Evolutionary conservation across 2,329 filamentous ascomycete species (phyloP).

Genomic region (Rutstroemia sp.): DNA sequence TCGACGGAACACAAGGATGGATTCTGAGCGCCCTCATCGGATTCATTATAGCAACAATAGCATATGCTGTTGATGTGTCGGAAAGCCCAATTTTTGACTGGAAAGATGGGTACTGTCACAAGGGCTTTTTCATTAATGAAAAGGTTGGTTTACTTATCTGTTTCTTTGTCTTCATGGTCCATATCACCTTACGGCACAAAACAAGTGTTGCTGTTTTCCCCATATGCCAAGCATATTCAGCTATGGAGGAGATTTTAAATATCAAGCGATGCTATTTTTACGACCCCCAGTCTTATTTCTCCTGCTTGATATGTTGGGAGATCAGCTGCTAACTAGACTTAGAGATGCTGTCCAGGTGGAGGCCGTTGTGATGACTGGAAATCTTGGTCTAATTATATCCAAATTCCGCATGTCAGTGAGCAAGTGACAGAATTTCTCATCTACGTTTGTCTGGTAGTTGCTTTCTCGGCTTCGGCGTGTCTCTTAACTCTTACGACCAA

Average conservation of each 20-base stretch:
- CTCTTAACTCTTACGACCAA: constrained; percentile 82
- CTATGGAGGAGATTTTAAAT: neutral
- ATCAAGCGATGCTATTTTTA: neutral
- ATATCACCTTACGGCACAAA: neutral
- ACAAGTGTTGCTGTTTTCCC: too few relatives aligned
- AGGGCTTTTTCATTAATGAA: constrained; percentile 65
- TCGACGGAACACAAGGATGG: constrained; percentile 91
- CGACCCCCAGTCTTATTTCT: too few relatives aligned
- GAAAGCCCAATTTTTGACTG: constrained; percentile 82
- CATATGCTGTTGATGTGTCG: constrained; percentile 82
- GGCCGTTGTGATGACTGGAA: constrained; percentile 51
- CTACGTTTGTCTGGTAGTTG: constrained; percentile 66
- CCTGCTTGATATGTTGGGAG: neutral
- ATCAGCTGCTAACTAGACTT: constrained; percentile 16
- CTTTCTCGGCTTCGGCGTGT: constrained; percentile 66
- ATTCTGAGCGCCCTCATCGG: constrained; percentile 86
- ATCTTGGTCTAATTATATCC: constrained; percentile 46
- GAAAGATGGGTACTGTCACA: constrained; percentile 79
- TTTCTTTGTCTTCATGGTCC: neutral
- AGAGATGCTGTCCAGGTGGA: constrained; percentile 50
- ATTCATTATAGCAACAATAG: constrained; percentile 73
- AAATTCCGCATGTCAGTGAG: constrained; percentile 30
- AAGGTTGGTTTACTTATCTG: constrained; percentile 39
- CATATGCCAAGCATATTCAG: neutral
- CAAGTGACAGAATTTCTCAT: constrained; percentile 69